Percentiles rank a stretch among this genome's conserved stretches.
These are phyloP conservation scores for Cystobasidium slooffiae DNA, from an alignment of 1,284 basidiomycete genomes.

Conservation along the genomic window DNA sequence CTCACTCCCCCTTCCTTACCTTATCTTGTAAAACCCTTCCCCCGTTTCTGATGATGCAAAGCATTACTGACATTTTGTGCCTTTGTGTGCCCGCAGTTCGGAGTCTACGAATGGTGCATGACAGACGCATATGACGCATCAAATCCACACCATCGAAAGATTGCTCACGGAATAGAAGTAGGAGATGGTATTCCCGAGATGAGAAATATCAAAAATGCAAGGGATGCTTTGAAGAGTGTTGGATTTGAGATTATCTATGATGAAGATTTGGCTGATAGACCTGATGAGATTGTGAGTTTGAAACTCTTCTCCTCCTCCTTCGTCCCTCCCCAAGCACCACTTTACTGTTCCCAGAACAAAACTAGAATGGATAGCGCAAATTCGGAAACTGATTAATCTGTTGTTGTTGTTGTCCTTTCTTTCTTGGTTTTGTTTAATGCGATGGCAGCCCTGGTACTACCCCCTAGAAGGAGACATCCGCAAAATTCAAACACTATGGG, in stretches of 20 bases:
- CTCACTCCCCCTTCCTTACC: no score
- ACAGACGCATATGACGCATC: conserved; percentile 90
- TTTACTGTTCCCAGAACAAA: no score
- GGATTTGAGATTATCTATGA: conserved; percentile 90
- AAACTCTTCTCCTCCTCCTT: no score
- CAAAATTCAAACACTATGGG: conserved; percentile 94
- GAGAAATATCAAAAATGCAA: conserved; percentile 75
- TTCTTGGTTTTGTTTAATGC: neutral
- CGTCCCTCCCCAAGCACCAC: no score
- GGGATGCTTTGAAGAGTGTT: conserved; percentile 78
- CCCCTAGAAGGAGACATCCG: conserved; percentile 59
- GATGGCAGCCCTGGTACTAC: conserved; percentile 52
- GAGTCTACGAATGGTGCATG: conserved; percentile 99
- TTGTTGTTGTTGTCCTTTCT: no score
- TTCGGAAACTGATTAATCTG: no score
- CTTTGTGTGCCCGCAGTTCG: conserved; percentile 66
- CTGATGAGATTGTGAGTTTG: conserved; percentile 49
- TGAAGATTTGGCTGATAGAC: conserved; percentile 88
- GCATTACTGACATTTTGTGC: neutral
- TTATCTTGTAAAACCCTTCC: no score
- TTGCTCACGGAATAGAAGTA: conserved; percentile 75
- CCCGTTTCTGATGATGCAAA: no score
- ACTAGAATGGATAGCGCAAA: no score
- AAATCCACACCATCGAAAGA: conserved; percentile 81
- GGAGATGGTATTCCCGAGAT: conserved; percentile 98